Percentiles rank a stretch among this genome's conserved stretches.
These are phyloP conservation scores for Dactylellina cionopaga DNA, from an alignment of 2,329 filamentous ascomycete genomes.

Conservation along the genomic window DNA sequence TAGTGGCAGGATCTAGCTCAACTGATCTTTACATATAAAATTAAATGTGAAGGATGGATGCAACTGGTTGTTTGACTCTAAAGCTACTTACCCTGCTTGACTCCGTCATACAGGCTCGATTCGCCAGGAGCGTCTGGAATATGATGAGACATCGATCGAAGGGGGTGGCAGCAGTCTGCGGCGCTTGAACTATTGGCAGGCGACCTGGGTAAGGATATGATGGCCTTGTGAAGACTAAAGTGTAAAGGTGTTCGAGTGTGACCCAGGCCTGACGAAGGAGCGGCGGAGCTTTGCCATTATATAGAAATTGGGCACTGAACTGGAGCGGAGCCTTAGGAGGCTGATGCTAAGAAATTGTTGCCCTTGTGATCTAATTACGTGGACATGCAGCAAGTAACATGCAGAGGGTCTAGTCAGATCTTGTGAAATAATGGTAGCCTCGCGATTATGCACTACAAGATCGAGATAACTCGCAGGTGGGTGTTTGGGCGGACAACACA, in stretches of 20 bases:
- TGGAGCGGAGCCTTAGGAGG: neutral
- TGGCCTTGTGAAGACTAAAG: neutral
- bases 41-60: no score
- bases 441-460: no score
- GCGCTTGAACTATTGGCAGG: neutral
- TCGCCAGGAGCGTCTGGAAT: neutral
- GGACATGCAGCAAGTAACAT: conserved; percentile 12
- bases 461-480: no score
- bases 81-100: no score
- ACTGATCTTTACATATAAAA: no score
- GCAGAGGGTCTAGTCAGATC: no score
- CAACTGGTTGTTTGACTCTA: no score
- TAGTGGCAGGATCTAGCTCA: no score
- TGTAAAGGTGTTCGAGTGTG: conserved; percentile 5
- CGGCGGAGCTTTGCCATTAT: conserved; percentile 4
- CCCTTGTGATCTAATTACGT: conserved; percentile 8
- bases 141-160: conserved; percentile 7
- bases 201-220: neutral
- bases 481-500: no score
- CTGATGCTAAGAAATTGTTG: neutral
- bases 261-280: neutral
- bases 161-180: neutral
- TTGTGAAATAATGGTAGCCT: no score
- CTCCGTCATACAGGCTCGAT: neutral
- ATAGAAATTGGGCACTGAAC: neutral